A percentile compares a stretch with the other conserved stretches of the same genome.
Conservation (phyloP, 1,284 basidiomycete species). For the Ganoderma meredithae region DNA sequence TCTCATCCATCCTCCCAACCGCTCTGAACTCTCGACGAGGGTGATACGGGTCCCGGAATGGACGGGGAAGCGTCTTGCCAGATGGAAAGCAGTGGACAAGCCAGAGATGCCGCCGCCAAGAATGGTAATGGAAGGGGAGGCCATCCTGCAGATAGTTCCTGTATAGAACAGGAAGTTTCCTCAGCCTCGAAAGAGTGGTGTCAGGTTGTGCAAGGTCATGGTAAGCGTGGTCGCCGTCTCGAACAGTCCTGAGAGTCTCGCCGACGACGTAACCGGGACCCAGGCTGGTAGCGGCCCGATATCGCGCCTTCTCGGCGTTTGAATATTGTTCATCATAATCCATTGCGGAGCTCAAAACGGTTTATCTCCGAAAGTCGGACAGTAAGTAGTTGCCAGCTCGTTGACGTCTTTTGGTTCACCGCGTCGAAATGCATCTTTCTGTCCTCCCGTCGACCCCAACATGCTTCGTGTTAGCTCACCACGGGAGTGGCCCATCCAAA, state of each 20-base stretch:
- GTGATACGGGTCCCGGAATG: slow-evolving; percentile 59
- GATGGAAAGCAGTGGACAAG: slow-evolving; percentile 82
- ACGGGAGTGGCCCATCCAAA: neutral
- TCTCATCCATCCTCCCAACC: slow-evolving; percentile 87
- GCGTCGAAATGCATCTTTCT: neutral
- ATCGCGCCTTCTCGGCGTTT: neutral
- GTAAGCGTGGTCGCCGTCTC: neutral
- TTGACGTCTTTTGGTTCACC: too few species aligned
- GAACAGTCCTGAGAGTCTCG: slow-evolving; percentile 2
- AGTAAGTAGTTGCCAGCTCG: too few species aligned
- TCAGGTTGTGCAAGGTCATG: slow-evolving; percentile 4
- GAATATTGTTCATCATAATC: neutral
- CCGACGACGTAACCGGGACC: neutral
- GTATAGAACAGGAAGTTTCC: neutral
- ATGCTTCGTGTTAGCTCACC: neutral
- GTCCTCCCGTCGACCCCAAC: neutral
- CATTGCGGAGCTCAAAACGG: neutral
- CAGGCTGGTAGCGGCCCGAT: neutral
- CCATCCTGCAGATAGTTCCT: neutral
- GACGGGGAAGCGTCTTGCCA: slow-evolving; percentile 66
- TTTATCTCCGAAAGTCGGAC: too few species aligned
- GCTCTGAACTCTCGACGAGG: slow-evolving; percentile 69
- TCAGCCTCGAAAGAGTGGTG: neutral
- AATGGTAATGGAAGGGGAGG: slow-evolving; percentile 59
- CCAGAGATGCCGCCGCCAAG: slow-evolving; percentile 87